Evolutionary conservation across 2,329 filamentous ascomycete species (phyloP).

Genomic region (Neonectria hederae): DNA sequence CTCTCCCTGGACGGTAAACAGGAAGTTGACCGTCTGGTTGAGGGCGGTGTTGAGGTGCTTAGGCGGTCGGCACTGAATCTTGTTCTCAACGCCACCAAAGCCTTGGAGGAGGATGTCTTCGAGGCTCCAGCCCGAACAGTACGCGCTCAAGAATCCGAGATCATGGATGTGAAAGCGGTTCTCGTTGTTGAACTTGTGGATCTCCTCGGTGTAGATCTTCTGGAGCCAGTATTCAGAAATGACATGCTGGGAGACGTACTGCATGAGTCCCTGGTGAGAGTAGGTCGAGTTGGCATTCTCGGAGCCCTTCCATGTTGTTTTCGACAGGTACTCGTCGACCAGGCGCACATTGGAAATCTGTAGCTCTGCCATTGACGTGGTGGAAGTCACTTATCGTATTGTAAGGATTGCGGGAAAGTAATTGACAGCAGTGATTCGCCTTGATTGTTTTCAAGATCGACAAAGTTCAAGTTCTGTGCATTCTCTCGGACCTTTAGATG

Average conservation of each 20-base stretch:
- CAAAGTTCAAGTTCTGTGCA: neutral
- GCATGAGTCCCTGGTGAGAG: slow-evolving; percentile 39
- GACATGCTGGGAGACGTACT: slow-evolving; percentile 39
- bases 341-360: slow-evolving; percentile 19
- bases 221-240: slow-evolving; percentile 39
- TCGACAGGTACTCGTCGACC: slow-evolving; percentile 36
- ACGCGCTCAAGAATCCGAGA: slow-evolving; percentile 37
- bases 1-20: slow-evolving; percentile 38
- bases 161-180: slow-evolving; percentile 41
- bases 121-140: slow-evolving; percentile 39
- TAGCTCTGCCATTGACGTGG: slow-evolving; percentile 12
- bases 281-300: slow-evolving; percentile 41
- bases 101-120: slow-evolving; percentile 39
- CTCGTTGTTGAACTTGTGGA: slow-evolving; percentile 27
- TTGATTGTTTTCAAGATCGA: neutral
- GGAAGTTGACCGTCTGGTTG: slow-evolving; percentile 40
- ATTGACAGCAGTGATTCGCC: neutral
- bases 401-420: neutral
- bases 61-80: slow-evolving; percentile 37
- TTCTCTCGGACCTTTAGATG: neutral
- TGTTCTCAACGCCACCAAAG: slow-evolving; percentile 37
- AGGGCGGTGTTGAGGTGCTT: slow-evolving; percentile 40
- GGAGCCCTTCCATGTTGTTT: slow-evolving; percentile 35
- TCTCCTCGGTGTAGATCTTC: slow-evolving; percentile 35
- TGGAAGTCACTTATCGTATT: neutral